phyloP scores from a whole-genome alignment of 352 stramenopile species.

The Globisporangium orthogonon region DNA sequence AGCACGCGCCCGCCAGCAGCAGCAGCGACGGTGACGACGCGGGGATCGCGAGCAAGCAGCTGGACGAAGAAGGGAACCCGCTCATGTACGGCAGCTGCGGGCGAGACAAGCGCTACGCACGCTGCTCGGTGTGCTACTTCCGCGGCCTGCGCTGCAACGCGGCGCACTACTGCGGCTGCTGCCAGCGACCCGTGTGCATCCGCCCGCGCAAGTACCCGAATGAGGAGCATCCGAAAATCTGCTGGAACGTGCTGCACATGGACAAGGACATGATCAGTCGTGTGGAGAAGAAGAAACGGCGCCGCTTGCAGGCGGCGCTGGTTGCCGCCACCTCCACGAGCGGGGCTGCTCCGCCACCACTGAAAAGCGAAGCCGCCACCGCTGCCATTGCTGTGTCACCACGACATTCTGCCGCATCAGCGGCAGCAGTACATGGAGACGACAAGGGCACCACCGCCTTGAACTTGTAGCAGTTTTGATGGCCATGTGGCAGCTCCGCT shows the following conservation, averaged over 20 bases:
- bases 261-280: slow-evolving; percentile 70
- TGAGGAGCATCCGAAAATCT: slow-evolving; percentile 69
- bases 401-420: neutral
- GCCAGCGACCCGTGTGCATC: slow-evolving; percentile 66
- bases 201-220: slow-evolving; percentile 57
- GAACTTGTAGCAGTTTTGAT: neutral
- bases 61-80: slow-evolving; percentile 40
- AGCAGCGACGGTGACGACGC: slow-evolving; percentile 13
- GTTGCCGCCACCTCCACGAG: neutral
- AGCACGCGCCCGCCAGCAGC: slow-evolving; percentile 13
- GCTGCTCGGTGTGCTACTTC: slow-evolving; percentile 73
- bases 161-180: slow-evolving; percentile 61
- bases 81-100: slow-evolving; percentile 62
- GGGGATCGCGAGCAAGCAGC: slow-evolving; percentile 7
- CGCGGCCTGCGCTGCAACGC: slow-evolving; percentile 60
- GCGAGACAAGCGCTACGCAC: slow-evolving; percentile 61
- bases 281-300: slow-evolving; percentile 65
- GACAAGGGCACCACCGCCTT: neutral
- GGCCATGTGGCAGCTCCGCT: no score
- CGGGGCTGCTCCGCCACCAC: neutral
- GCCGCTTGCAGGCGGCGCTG: slow-evolving; percentile 25
- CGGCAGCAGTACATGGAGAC: neutral
- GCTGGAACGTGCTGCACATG: slow-evolving; percentile 76
- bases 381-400: neutral
- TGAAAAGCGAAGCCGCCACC: neutral